Evolutionary conservation across 2,329 filamentous ascomycete genomes (phyloP).

Genomic region (Calycina herbarum): DNA sequence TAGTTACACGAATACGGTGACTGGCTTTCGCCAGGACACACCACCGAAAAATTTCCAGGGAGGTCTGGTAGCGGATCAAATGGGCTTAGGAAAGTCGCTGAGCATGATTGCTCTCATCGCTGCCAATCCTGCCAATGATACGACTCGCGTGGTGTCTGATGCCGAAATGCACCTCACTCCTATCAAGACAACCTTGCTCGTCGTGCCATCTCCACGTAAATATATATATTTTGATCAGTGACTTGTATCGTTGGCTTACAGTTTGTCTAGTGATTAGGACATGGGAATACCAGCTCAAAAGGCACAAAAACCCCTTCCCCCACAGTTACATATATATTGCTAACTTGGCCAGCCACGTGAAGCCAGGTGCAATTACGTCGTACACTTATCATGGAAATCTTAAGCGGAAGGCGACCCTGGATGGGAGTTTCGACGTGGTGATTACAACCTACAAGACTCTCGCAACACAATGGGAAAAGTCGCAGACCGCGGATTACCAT

Average conservation of each 20-base stretch:
- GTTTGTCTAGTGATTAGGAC: not conserved
- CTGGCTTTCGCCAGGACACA: not conserved
- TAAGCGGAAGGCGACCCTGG: not conserved
- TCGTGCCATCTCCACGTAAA: slow-evolving; percentile 46
- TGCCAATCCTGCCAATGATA: slow-evolving; percentile 18
- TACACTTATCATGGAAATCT: not conserved
- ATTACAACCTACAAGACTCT: not conserved
- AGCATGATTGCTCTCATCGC: slow-evolving; percentile 47
- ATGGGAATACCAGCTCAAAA: not conserved
- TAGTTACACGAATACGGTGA: not conserved
- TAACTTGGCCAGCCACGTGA: not conserved
- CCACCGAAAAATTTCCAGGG: not conserved
- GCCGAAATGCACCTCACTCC: slow-evolving; percentile 14
- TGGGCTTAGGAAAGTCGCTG: slow-evolving; percentile 52
- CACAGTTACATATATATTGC: not conserved
- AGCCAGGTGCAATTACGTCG: not conserved
- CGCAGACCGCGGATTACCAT: not conserved
- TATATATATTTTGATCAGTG: slow-evolving; percentile 7
- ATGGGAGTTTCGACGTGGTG: not conserved
- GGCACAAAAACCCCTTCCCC: not conserved
- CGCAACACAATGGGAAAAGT: not conserved
- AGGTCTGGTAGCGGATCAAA: not conserved
- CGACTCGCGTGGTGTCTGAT: not conserved
- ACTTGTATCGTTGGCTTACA: too few species aligned
- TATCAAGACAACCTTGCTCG: slow-evolving; percentile 43